Percentiles rank a stretch among this genome's conserved stretches.
Conservation (phyloP, 805 yeast genomes). For the Wickerhamomyces chaumierensis region DNA sequence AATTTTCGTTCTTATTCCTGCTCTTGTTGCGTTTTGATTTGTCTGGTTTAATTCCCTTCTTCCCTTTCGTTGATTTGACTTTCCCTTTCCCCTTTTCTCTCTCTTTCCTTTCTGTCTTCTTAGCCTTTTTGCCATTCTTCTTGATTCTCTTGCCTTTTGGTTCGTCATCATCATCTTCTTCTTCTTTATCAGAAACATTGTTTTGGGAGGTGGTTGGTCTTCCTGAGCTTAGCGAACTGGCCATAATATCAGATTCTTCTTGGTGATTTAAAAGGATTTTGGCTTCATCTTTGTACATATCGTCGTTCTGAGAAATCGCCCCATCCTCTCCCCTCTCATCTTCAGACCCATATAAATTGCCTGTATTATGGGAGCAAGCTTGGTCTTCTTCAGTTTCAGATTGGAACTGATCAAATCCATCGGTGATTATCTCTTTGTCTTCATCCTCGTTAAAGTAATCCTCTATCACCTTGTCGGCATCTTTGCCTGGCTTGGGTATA, state of each 20-base stretch:
- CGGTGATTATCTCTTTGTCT: constrained; percentile 7
- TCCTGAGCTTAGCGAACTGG: neutral
- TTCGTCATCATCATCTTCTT: too few species aligned
- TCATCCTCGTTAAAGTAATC: neutral
- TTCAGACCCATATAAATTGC: neutral
- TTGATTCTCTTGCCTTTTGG: too few species aligned
- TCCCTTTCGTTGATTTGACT: constrained; percentile 1
- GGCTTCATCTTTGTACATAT: constrained; percentile 5
- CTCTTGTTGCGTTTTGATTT: neutral
- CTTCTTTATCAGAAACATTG: too few species aligned
- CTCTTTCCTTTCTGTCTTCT: neutral
- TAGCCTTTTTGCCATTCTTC: too few species aligned
- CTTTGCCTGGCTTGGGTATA: constrained; percentile 6
- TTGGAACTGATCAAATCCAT: constrained; percentile 33
- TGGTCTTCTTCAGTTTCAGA: constrained; percentile 20
- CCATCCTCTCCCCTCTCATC: neutral
- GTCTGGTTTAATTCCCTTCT: constrained; percentile 2
- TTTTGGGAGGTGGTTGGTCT: too few species aligned
- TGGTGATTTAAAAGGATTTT: constrained; percentile 5
- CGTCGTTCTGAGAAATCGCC: constrained; percentile 1
- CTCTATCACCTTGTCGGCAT: neutral
- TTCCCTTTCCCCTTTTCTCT: neutral
- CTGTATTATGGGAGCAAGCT: too few species aligned
- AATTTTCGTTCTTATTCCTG: constrained; percentile 3
- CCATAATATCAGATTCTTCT: neutral